Percentiles rank a stretch among this genome's conserved stretches.
These are phyloP conservation scores for Leccinum subgranulosum DNA, from an alignment of 768 basidiomycete species.

Conservation along the genomic window DNA sequence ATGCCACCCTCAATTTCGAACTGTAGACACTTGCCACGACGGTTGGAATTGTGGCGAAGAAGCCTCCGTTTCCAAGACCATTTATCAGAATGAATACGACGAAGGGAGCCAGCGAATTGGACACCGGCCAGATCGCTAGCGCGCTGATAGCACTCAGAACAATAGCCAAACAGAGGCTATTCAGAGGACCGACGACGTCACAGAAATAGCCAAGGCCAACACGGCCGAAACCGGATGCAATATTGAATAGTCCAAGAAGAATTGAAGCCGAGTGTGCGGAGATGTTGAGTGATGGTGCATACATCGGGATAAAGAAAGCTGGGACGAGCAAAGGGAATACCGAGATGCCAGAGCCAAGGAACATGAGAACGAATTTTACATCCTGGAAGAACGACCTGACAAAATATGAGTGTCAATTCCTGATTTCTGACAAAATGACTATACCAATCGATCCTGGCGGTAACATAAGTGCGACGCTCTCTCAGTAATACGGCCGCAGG, in stretches of 20 bases:
- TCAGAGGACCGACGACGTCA: conserved; percentile 31
- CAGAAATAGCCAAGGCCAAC: conserved; percentile 27
- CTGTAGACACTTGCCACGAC: conserved; percentile 33
- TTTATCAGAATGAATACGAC: conserved; percentile 27
- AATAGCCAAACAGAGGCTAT: conserved; percentile 26
- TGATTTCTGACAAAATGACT: not conserved
- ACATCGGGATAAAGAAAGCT: conserved; percentile 28
- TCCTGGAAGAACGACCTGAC: conserved; percentile 31
- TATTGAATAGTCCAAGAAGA: conserved; percentile 35
- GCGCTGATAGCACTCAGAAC: conserved; percentile 30
- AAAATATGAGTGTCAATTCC: not conserved
- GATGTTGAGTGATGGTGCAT: conserved; percentile 16
- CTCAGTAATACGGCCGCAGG: conserved; percentile 28
- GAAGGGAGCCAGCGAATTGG: conserved; percentile 26
- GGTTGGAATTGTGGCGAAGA: conserved; percentile 33
- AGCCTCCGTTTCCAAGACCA: conserved; percentile 32
- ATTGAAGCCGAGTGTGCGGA: conserved; percentile 16
- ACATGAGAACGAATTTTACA: conserved; percentile 26
- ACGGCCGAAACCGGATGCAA: conserved; percentile 34
- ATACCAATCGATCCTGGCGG: conserved; percentile 24
- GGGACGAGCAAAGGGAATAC: conserved; percentile 37
- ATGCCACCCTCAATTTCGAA: conserved; percentile 28
- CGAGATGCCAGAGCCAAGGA: conserved; percentile 31
- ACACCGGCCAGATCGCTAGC: conserved; percentile 30
- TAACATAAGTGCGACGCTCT: conserved; percentile 19